Percentiles rank a stretch among this genome's conserved stretches.
These are phyloP conservation scores for Elaeis guineensis DNA, from an alignment of 176 grass and related monocot genomes.

Conservation along the genomic window DNA sequence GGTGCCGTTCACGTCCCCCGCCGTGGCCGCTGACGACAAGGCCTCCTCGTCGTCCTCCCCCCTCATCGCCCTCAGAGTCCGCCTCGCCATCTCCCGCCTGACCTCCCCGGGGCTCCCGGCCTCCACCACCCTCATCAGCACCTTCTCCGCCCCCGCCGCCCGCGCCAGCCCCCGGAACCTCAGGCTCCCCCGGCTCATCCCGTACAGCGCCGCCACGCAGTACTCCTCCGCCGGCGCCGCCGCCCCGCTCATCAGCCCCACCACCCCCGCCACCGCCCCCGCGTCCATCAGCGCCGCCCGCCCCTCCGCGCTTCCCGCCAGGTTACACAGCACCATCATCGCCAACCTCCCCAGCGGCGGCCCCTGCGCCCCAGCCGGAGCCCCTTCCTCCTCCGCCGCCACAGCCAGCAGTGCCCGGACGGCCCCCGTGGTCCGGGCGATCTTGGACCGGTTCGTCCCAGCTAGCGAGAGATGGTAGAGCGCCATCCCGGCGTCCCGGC, in stretches of 20 bases:
- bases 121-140: constrained; percentile 50
- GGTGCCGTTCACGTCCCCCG: constrained; percentile 39
- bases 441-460: constrained; percentile 65
- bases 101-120: constrained; percentile 25
- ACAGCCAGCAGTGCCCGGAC: constrained; percentile 51
- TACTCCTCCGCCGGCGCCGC: constrained; percentile 30
- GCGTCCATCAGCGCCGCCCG: constrained; percentile 66
- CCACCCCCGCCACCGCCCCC: constrained; percentile 41
- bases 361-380: constrained; percentile 19
- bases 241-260: constrained; percentile 27
- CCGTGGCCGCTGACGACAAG: not conserved
- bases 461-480: constrained; percentile 76
- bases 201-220: constrained; percentile 71
- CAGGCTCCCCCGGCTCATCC: constrained; percentile 62
- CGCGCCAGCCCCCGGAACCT: constrained; percentile 69
- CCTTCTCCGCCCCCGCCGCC: constrained; percentile 39
- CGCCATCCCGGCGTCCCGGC: constrained; percentile 77
- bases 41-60: constrained; percentile 30
- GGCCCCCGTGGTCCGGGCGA: constrained; percentile 46
- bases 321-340: constrained; percentile 65
- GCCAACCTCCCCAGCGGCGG: constrained; percentile 40
- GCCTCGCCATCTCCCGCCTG: constrained; percentile 64
- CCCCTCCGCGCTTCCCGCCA: constrained; percentile 50
- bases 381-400: constrained; percentile 10
- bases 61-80: constrained; percentile 52